phyloP scores from a whole-genome alignment of 2,329 filamentous ascomycete species.

The Aureobasidium sp. region DNA sequence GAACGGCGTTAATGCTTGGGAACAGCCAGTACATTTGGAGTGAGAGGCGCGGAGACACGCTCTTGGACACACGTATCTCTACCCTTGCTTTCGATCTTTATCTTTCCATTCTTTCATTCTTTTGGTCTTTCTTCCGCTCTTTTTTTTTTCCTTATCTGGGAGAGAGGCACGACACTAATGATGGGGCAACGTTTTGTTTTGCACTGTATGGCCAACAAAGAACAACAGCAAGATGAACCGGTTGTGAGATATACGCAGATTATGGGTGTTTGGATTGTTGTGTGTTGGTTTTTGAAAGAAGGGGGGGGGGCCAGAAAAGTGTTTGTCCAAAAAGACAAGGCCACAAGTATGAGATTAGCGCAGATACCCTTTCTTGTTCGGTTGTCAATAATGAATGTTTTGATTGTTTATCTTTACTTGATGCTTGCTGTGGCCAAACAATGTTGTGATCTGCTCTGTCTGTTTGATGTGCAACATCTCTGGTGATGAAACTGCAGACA shows the following conservation, averaged over 20 bases:
- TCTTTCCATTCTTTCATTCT: background rate
- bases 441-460: background rate
- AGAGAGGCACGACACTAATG: background rate
- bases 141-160: background rate
- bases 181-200: background rate
- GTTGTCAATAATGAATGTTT: background rate
- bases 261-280: background rate
- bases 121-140: background rate
- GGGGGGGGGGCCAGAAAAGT: background rate
- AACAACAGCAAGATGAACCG: background rate
- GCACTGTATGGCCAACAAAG: background rate
- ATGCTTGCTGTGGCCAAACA: background rate
- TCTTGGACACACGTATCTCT: background rate
- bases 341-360: constrained; percentile 8
- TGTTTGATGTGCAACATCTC: background rate
- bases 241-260: background rate
- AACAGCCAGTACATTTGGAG: background rate
- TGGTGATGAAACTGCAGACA: too few relatives aligned
- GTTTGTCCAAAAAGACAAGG: background rate
- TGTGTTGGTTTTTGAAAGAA: background rate
- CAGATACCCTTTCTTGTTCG: constrained; percentile 4
- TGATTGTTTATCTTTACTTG: background rate
- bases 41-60: background rate
- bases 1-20: background rate
- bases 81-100: background rate